Conservation (phyloP, 2,329 filamentous ascomycete species). For the Fusarium drepaniforme region DNA sequence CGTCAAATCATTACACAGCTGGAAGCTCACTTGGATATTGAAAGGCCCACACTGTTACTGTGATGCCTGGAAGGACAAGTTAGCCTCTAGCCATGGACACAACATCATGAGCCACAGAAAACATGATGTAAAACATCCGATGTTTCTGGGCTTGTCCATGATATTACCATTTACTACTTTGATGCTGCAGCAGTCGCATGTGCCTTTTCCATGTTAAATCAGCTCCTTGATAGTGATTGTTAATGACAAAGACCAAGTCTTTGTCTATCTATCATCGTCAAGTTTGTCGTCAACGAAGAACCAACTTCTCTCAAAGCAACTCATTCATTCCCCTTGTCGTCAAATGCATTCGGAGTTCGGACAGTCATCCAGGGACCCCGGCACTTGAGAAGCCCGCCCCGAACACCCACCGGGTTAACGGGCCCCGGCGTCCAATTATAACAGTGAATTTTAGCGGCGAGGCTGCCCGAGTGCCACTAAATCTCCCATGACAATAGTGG, state of each 20-base stretch:
- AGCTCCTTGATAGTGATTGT: not conserved
- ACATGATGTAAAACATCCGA: not conserved
- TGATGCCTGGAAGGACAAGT: slow-evolving; percentile 11
- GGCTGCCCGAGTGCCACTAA: slow-evolving; percentile 17
- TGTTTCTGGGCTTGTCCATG: not conserved
- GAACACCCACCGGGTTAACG: not conserved
- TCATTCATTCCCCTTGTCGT: not conserved
- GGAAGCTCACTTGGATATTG: too few relatives aligned
- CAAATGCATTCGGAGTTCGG: not conserved
- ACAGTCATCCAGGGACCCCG: not conserved
- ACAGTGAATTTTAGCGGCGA: slow-evolving; percentile 13
- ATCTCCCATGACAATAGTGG: not conserved
- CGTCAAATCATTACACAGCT: too few relatives aligned
- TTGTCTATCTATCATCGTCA: not conserved
- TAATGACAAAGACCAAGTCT: not conserved
- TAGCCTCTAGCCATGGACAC: slow-evolving; percentile 14
- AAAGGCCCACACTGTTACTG: too few relatives aligned
- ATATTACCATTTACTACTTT: not conserved
- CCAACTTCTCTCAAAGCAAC: slow-evolving; percentile 7
- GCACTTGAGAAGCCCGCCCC: not conserved
- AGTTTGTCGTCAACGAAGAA: slow-evolving; percentile 5
- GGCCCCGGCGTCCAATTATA: not conserved
- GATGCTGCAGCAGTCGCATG: not conserved
- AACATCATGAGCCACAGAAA: not conserved
- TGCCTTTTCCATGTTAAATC: not conserved